Conservation (phyloP, 2,329 filamentous ascomycete genomes). For the Claviceps citrina region DNA sequence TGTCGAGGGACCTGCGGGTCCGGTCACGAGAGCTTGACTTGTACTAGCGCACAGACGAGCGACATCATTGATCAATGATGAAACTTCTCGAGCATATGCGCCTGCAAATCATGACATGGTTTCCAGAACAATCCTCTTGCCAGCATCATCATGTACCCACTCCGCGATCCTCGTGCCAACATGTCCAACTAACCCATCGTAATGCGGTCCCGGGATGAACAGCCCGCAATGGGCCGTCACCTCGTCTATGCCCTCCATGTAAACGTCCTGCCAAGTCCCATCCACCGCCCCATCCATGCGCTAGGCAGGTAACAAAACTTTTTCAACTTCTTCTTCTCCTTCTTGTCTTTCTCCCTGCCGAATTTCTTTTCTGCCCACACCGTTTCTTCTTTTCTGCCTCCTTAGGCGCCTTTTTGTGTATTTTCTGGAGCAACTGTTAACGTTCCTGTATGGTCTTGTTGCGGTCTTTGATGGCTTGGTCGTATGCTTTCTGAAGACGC, state of each 20-base stretch:
- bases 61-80: no score
- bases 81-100: no score
- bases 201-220: conserved; percentile 59
- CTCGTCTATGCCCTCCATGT: conserved; percentile 73
- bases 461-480: conserved; percentile 50
- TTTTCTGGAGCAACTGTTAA: conserved; percentile 28
- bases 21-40: conserved; percentile 20
- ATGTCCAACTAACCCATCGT: conserved; percentile 63
- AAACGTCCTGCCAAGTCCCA: conserved; percentile 59
- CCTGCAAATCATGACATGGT: conserved; percentile 4
- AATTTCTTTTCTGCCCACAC: conserved; percentile 25
- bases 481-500: conserved; percentile 46
- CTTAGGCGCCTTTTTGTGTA: conserved; percentile 21
- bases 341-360: conserved; percentile 11
- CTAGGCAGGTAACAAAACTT: conserved; percentile 49
- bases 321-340: conserved; percentile 15
- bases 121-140: conserved; percentile 23
- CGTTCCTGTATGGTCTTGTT: conserved; percentile 46
- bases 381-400: conserved; percentile 26
- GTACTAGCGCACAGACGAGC: no score
- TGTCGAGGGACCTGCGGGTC: conserved; percentile 14
- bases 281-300: conserved; percentile 41
- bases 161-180: conserved; percentile 49
- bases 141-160: conserved; percentile 53
- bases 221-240: conserved; percentile 72